A percentile compares a stretch with the other conserved stretches of the same genome.
These are phyloP conservation scores for Psilocybe tampanensis DNA, from an alignment of 768 basidiomycete species.

Conservation along the genomic window DNA sequence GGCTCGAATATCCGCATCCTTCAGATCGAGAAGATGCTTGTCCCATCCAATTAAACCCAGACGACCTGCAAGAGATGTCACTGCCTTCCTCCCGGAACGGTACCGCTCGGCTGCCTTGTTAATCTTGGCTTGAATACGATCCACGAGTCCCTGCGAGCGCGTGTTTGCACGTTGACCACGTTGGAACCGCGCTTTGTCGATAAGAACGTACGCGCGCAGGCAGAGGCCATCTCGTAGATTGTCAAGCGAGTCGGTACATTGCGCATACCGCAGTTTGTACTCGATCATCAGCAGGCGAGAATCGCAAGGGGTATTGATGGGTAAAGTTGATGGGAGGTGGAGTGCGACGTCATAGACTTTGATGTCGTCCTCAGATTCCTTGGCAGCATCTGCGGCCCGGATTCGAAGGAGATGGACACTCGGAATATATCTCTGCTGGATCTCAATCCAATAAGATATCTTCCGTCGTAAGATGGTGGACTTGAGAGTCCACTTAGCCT, in stretches of 20 bases:
- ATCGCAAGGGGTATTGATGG: neutral
- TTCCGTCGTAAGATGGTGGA: constrained; percentile 5
- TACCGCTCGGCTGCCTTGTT: neutral
- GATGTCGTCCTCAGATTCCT: neutral
- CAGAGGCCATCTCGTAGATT: constrained; percentile 8
- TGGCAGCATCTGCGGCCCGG: neutral
- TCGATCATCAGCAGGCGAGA: constrained; percentile 8
- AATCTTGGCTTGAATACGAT: neutral
- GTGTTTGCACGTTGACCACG: neutral
- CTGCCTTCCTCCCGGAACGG: neutral
- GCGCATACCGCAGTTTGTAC: constrained; percentile 14
- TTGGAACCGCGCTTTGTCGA: neutral
- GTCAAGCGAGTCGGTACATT: constrained; percentile 19
- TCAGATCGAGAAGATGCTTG: neutral
- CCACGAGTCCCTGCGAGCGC: neutral
- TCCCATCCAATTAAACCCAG: neutral
- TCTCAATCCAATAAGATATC: constrained; percentile 7
- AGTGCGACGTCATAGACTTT: neutral
- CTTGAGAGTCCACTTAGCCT: neutral
- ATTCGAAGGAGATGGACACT: neutral
- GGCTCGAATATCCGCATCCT: neutral
- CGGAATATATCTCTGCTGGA: constrained; percentile 12
- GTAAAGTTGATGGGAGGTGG: constrained; percentile 5
- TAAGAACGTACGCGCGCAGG: neutral
- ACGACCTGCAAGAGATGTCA: neutral